Evolutionary conservation across 2,329 filamentous ascomycete species (phyloP).

Genomic region (Fusarium sp.): DNA sequence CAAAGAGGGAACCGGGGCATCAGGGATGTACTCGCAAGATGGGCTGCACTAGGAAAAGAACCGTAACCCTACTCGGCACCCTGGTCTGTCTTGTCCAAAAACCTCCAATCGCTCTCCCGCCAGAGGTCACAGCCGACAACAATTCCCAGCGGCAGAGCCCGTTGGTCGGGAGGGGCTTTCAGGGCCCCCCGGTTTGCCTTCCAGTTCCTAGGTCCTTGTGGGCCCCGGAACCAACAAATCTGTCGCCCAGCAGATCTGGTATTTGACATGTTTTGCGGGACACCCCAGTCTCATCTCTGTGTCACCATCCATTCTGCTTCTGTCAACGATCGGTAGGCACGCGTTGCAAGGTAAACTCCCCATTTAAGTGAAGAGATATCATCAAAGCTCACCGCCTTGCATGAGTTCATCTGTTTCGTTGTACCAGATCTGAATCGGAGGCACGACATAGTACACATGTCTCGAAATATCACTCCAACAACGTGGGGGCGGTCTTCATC

Average conservation of each 20-base stretch:
- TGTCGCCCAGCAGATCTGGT: slow-evolving; percentile 45
- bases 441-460: slow-evolving; percentile 17
- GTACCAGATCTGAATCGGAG: slow-evolving; percentile 31
- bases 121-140: slow-evolving; percentile 32
- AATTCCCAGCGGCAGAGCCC: slow-evolving; percentile 41
- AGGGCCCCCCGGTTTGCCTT: slow-evolving; percentile 38
- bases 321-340: slow-evolving; percentile 38
- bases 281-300: slow-evolving; percentile 48
- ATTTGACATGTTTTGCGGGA: slow-evolving; percentile 50
- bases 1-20: slow-evolving; percentile 28
- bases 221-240: slow-evolving; percentile 38
- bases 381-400: slow-evolving; percentile 32
- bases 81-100: slow-evolving; percentile 24
- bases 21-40: slow-evolving; percentile 49
- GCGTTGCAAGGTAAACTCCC: slow-evolving; percentile 26
- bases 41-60: slow-evolving; percentile 50
- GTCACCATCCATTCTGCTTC: slow-evolving; percentile 44
- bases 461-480: slow-evolving; percentile 13
- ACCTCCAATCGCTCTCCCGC: slow-evolving; percentile 31
- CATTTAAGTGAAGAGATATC: slow-evolving; percentile 13
- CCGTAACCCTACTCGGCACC: slow-evolving; percentile 32
- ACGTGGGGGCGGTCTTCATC: slow-evolving; percentile 36
- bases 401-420: slow-evolving; percentile 32
- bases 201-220: slow-evolving; percentile 35
- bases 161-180: slow-evolving; percentile 42